Percentiles rank a stretch among this genome's conserved stretches.
Evolutionary conservation across 352 stramenopile species (phyloP).

Genomic region (Phytophthora melonis): DNA sequence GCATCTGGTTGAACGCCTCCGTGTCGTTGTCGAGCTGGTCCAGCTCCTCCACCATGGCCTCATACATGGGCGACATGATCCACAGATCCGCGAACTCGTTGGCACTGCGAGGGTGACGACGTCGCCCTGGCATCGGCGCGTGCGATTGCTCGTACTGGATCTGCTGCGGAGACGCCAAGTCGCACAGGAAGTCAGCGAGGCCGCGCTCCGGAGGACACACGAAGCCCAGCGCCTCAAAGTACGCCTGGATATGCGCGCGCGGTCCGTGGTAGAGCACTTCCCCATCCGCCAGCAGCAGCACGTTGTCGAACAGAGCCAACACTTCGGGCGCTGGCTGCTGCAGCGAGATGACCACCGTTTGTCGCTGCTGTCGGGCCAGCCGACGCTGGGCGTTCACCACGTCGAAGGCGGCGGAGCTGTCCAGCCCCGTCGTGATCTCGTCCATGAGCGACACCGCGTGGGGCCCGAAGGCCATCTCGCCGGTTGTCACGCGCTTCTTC

Average conservation of each 20-base stretch:
- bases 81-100: constrained; percentile 57
- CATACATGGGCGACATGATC: constrained; percentile 53
- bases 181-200: constrained; percentile 61
- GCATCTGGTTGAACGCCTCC: constrained; percentile 26
- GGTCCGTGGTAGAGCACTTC: constrained; percentile 89
- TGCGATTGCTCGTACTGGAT: constrained; percentile 43
- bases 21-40: constrained; percentile 41
- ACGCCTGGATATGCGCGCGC: constrained; percentile 63
- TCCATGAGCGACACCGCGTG: constrained; percentile 57
- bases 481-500: constrained; percentile 92
- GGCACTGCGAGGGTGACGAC: constrained; percentile 41
- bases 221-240: constrained; percentile 85
- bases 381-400: constrained; percentile 48
- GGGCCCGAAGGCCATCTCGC: constrained; percentile 86
- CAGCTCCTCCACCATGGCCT: constrained; percentile 48
- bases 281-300: constrained; percentile 91
- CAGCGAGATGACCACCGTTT: constrained; percentile 77
- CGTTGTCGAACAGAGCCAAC: constrained; percentile 93
- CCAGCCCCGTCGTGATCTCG: constrained; percentile 62
- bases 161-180: constrained; percentile 52
- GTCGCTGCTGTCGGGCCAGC: constrained; percentile 48
- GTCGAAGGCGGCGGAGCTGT: constrained; percentile 59
- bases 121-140: constrained; percentile 36
- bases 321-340: constrained; percentile 93
- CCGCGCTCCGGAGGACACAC: constrained; percentile 50